phyloP scores from a whole-genome alignment of 1,284 basidiomycete species.

The Tilletia setariae region DNA sequence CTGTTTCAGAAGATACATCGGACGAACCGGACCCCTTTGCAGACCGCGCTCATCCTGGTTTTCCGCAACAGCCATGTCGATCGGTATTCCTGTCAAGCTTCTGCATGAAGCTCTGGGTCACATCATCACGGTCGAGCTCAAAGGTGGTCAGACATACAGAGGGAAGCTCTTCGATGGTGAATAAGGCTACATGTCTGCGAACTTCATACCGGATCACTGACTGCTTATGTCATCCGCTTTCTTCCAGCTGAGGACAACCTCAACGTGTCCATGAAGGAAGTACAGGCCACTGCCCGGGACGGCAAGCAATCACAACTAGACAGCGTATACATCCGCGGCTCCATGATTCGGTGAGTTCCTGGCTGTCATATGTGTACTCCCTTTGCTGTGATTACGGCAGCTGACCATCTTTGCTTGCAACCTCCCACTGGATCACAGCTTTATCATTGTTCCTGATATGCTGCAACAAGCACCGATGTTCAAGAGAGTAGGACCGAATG shows the following conservation, averaged over 20 bases:
- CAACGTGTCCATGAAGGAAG: constrained; percentile 92
- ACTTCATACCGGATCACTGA: background rate
- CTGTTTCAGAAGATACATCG: too few relatives aligned
- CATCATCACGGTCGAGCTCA: constrained; percentile 93
- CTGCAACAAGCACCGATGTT: constrained; percentile 99
- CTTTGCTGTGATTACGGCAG: background rate
- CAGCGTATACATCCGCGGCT: constrained; percentile 97
- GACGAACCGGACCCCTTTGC: too few relatives aligned
- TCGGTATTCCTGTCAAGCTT: constrained; percentile 56
- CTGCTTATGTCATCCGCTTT: background rate
- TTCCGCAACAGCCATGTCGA: constrained; percentile 21
- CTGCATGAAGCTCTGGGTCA: constrained; percentile 72
- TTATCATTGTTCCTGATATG: constrained; percentile 99
- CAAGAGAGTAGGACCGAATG: constrained; percentile 95
- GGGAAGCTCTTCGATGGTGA: constrained; percentile 83
- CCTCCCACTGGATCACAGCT: constrained; percentile 58
- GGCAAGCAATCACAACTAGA: constrained; percentile 98
- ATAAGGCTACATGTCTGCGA: background rate
- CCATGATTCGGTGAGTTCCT: constrained; percentile 63
- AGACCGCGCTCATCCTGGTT: too few relatives aligned
- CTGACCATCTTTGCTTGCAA: background rate
- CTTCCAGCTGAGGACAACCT: constrained; percentile 89
- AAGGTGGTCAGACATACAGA: constrained; percentile 93
- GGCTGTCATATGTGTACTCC: background rate
- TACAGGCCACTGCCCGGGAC: constrained; percentile 95